Base-by-base conservation (phyloP, 768 basidiomycete species). In the Pisolithus orientalis region DNA sequence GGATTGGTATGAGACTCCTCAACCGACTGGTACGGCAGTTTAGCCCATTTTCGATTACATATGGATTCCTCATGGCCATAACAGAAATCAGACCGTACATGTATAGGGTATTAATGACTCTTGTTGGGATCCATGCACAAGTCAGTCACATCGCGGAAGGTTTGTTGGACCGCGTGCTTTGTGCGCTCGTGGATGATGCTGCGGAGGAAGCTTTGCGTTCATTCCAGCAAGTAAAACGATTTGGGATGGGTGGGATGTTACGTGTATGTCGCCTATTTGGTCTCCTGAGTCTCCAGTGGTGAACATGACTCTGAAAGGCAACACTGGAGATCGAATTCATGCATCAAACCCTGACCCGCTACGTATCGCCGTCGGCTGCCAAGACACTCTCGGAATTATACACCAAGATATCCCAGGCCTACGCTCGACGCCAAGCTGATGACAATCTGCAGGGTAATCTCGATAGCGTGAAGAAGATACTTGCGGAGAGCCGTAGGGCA, bases 251-350 rank as follows among this genome's bases (percentile, higher is more conserved):
- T 29, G 96, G 96, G 8, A 98, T 98, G 96, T 78, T 99, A 42
- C 83, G 91, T 45, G 94, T 96, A 65, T 53, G 87, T 76, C 27
- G 28, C 38, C 6, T 29, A 8, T 32, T 47, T 25, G 34, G n/a
- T 40, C 38, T 17, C 34, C 4, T 24, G 38, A 5, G 24, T 43
- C 40, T 31, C 31, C 17, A 16, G 6, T 14, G 5, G n/a, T 34
- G 8, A 27, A 28, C 37, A 55, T 4, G 5, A 4, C n/a, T 13
- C 4, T n/a, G 17, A 25, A 65, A 97, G 94, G 96, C 96, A 13
- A 98, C 96, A 5, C 84, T 99, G 27, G 95, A 98, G 69, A 96
- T 98, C 59, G 96, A 98, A 72, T 98, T 98, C 74, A 85, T 98
- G 77, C 95, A 99, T 68, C 96, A 98, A 72, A 93, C 90, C 6